These are phyloP conservation scores for Cyberlindnera saturnus DNA, from an alignment of 805 yeast species.

Conservation along the genomic window DNA sequence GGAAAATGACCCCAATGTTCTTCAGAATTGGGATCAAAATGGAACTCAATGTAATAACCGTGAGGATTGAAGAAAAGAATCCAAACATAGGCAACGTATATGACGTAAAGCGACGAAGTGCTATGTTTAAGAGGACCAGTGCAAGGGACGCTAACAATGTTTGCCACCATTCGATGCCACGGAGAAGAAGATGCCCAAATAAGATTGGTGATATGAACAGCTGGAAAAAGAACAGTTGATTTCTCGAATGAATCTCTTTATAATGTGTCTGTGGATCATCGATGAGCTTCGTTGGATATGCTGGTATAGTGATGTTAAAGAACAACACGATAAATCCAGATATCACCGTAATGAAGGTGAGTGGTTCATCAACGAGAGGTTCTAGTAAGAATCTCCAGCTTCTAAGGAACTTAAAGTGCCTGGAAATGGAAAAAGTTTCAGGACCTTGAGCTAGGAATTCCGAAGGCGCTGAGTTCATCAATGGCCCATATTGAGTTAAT, in stretches of 20 bases:
- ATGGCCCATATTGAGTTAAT: not conserved
- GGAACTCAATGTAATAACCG: constrained; percentile 66
- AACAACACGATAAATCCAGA: constrained; percentile 5
- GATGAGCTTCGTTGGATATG: constrained; percentile 4
- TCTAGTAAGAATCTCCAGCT: constrained; percentile 1
- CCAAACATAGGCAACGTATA: constrained; percentile 41
- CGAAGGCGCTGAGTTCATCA: constrained; percentile 1
- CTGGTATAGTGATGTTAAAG: constrained; percentile 12
- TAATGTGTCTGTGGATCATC: not conserved
- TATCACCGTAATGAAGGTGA: not conserved
- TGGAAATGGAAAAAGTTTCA: not conserved
- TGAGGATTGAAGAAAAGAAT: constrained; percentile 56
- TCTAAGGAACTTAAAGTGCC: not conserved
- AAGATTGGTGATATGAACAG: constrained; percentile 18
- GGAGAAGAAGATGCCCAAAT: not conserved
- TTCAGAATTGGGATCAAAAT: constrained; percentile 63
- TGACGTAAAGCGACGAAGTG: not conserved
- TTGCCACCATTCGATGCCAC: not conserved
- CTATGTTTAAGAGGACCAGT: not conserved
- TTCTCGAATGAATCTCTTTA: constrained; percentile 4
- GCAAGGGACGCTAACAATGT: not conserved
- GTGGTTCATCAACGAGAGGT: constrained; percentile 4
- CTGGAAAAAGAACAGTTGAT: constrained; percentile 25
- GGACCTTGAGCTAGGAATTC: not conserved
- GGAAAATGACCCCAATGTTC: constrained; percentile 50